A percentile compares a stretch with the other conserved stretches of the same genome.
Evolutionary conservation across 2,329 filamentous ascomycete species (phyloP).

Genomic region (Grosmannia serpens): DNA sequence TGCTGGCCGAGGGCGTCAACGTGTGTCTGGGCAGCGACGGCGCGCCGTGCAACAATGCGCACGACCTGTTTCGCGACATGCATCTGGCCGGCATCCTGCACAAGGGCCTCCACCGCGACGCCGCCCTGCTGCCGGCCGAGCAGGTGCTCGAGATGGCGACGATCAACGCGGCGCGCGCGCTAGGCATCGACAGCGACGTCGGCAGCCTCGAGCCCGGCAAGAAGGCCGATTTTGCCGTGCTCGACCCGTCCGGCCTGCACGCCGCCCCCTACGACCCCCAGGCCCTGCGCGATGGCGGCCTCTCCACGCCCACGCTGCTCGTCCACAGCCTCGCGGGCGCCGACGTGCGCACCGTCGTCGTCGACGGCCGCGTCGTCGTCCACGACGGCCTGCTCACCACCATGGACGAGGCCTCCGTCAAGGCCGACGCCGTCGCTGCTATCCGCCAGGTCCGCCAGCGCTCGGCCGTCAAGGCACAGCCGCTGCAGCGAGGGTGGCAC

Average conservation of each 20-base stretch:
- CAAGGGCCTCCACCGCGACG: slow-evolving; percentile 15
- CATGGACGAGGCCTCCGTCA: slow-evolving; percentile 1
- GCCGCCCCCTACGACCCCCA: neutral
- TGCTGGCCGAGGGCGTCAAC: slow-evolving; percentile 16
- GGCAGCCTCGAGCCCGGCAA: slow-evolving; percentile 30
- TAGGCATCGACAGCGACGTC: slow-evolving; percentile 24
- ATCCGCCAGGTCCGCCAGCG: neutral
- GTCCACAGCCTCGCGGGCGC: neutral
- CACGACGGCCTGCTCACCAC: neutral
- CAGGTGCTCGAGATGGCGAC: slow-evolving; percentile 24
- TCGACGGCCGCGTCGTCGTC: neutral
- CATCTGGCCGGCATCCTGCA: slow-evolving; percentile 10
- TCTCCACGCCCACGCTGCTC: neutral
- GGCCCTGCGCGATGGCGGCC: neutral
- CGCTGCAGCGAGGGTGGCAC: neutral
- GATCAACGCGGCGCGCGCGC: slow-evolving; percentile 28
- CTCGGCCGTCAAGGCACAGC: neutral
- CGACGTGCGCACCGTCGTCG: neutral
- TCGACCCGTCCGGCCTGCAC: slow-evolving; percentile 13
- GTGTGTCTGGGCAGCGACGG: slow-evolving; percentile 20
- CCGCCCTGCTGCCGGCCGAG: slow-evolving; percentile 9
- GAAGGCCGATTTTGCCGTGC: slow-evolving; percentile 30
- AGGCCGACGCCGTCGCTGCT: neutral
- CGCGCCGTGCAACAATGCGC: slow-evolving; percentile 12
- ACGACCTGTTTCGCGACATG: slow-evolving; percentile 17